Evolutionary conservation across 495 filamentous ascomycete species (phyloP).

Genomic region (Penicillium bialowiezense): DNA sequence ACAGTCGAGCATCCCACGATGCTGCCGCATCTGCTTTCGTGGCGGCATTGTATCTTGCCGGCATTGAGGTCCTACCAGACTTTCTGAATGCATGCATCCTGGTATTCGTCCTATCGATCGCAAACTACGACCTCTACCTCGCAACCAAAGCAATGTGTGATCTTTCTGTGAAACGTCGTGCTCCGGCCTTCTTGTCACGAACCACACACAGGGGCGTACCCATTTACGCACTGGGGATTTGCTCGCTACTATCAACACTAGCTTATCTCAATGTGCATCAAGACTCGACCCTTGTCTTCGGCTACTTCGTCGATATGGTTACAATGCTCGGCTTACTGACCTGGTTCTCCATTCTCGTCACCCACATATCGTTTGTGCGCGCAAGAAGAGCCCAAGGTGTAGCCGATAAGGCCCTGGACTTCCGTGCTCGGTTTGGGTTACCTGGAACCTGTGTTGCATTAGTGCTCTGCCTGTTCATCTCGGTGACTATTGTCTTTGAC

Average conservation of each 20-base stretch:
- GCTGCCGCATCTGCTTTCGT: constrained; percentile 59
- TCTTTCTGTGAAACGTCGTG: constrained; percentile 66
- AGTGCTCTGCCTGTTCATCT: constrained; percentile 64
- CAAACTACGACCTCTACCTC: constrained; percentile 61
- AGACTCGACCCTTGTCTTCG: constrained; percentile 63
- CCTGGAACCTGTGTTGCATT: constrained; percentile 65
- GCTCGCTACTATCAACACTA: constrained; percentile 56
- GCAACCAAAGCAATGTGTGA: constrained; percentile 73
- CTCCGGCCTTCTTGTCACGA: constrained; percentile 63
- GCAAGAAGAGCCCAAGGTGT: constrained; percentile 68
- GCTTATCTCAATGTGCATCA: constrained; percentile 71
- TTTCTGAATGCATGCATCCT: constrained; percentile 65
- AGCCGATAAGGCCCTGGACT: constrained; percentile 59
- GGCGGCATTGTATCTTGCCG: constrained; percentile 50
- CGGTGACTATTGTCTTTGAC: constrained; percentile 68
- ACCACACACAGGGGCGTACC: constrained; percentile 73
- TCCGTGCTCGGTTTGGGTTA: constrained; percentile 68
- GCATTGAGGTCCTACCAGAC: constrained; percentile 48
- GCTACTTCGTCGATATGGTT: constrained; percentile 74
- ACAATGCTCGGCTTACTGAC: constrained; percentile 68
- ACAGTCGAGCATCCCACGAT: constrained; percentile 17
- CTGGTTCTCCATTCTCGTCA: constrained; percentile 75
- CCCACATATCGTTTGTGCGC: constrained; percentile 72
- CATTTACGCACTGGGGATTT: constrained; percentile 59
- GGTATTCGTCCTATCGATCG: constrained; percentile 72